Base-by-base conservation (phyloP, 495 filamentous ascomycete species). In the Beverwykella pulmonaria region DNA sequence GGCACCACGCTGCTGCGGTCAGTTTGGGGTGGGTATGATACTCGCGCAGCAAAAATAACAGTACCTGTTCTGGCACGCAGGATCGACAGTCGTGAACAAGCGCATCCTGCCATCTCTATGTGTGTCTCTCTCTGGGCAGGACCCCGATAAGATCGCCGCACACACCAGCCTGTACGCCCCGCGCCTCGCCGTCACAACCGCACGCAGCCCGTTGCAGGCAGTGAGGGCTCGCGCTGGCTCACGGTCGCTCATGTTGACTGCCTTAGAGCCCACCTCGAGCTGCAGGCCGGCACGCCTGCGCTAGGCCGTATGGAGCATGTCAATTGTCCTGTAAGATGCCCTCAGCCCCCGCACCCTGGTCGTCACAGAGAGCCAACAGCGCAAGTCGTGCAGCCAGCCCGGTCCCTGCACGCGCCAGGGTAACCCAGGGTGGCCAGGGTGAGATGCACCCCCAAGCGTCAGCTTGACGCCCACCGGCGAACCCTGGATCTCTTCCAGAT, bases 381-480 rank as follows among this genome's bases (percentile, higher is more conserved):
- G 47, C 27, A 60, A 53, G 49, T 55, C 52, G 60, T 63, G 60
- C 60, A 63, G 59, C 19, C 5, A 25, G n/a, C 61, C 61, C 53
- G 56, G 61, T 53, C 59, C 61, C 47, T 64, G 61, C 25, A 4
- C 39, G 9, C 39, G 39, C 39, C n/a, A n/a, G n/a, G n/a, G n/a
- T n/a, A n/a, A n/a, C n/a, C n/a, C n/a, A n/a, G n/a, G n/a, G n/a
- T n/a, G n/a, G n/a, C 54, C 34, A 57, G 54, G 54, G 34, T 57
- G 26, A 22, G n/a, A 55, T 29, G 20, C 61, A 53, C 30, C 53
- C 53, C 23, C 54, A 48, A 19, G 39, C 36, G 34, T 50, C 22
- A 61, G 50, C 64, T 67, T 53, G 54, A 59, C 46, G 53, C 53
- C 62, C 53, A 59, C 53, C 61, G 39, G 61, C 52, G 25, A 64